These are phyloP conservation scores for Phytopythium chamaehyphon DNA, from an alignment of 352 stramenopile species.

Conservation along the genomic window DNA sequence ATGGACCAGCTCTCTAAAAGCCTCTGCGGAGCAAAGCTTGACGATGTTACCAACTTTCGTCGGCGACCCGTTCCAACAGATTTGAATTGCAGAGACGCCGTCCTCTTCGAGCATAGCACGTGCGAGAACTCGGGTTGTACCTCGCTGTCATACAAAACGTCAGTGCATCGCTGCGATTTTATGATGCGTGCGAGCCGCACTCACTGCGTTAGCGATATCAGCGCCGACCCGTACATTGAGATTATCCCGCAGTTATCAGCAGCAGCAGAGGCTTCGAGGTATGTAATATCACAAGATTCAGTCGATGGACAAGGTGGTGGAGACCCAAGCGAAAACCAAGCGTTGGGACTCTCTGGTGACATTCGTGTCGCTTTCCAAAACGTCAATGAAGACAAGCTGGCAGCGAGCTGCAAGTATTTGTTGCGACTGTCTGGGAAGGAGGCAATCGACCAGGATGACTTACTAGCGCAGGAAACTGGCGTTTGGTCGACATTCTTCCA, in stretches of 20 bases:
- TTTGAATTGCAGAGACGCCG: constrained; percentile 60
- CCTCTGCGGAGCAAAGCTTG: constrained; percentile 60
- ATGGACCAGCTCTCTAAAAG: constrained; percentile 69
- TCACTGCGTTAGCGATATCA: constrained; percentile 52
- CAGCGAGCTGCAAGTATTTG: constrained; percentile 31
- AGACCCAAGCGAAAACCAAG: background rate
- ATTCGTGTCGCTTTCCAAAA: constrained; percentile 42
- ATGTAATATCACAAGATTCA: background rate
- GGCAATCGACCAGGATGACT: constrained; percentile 16
- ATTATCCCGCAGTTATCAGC: constrained; percentile 12
- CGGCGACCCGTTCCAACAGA: constrained; percentile 23
- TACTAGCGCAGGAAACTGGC: constrained; percentile 7
- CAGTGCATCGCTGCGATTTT: constrained; percentile 74
- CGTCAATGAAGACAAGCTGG: constrained; percentile 14
- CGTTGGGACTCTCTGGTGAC: constrained; percentile 8
- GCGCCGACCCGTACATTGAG: constrained; percentile 40
- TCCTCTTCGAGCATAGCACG: constrained; percentile 32
- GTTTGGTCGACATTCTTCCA: constrained; percentile 61
- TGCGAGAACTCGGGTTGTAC: constrained; percentile 19
- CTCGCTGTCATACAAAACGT: constrained; percentile 37
- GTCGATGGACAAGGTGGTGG: background rate
- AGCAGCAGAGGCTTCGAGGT: too few relatives aligned
- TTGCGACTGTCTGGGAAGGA: constrained; percentile 26
- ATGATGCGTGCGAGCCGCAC: constrained; percentile 71
- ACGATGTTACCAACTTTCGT: constrained; percentile 53